These are phyloP conservation scores for Lactifluus piperatus DNA, from an alignment of 768 basidiomycete species.

Conservation along the genomic window DNA sequence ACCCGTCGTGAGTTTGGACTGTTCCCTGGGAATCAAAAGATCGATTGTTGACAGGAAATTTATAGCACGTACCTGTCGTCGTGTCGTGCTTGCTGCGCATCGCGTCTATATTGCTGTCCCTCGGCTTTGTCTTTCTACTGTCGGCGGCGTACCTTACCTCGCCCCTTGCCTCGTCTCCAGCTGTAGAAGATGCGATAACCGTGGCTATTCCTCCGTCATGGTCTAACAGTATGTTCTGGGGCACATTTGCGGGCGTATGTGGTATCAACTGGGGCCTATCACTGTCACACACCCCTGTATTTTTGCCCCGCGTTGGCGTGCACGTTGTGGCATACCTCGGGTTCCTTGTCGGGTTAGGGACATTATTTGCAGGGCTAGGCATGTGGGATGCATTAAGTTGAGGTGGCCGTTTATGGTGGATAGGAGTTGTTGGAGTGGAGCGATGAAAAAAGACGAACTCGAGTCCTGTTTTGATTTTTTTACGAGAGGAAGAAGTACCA, in stretches of 20 bases:
- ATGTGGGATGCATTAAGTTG: conserved; percentile 60
- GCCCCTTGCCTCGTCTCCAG: conserved; percentile 25
- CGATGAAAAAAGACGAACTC: neutral
- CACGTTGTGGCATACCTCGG: conserved; percentile 69
- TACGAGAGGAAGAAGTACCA: neutral
- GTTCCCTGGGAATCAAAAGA: neutral
- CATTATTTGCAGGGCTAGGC: conserved; percentile 64
- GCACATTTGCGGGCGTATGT: conserved; percentile 26
- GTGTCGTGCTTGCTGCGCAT: conserved; percentile 69
- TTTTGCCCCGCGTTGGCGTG: conserved; percentile 66
- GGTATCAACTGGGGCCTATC: conserved; percentile 42
- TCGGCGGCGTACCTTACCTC: conserved; percentile 55
- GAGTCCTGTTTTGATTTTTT: neutral
- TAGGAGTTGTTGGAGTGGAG: neutral
- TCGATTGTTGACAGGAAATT: neutral
- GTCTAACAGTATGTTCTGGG: conserved; percentile 23
- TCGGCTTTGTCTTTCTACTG: conserved; percentile 57
- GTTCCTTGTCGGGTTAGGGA: conserved; percentile 54
- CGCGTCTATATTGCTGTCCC: conserved; percentile 60
- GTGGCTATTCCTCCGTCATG: conserved; percentile 18
- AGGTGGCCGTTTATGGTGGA: neutral
- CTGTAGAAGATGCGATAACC: neutral
- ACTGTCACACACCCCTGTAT: conserved; percentile 54
- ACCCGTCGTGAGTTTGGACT: conserved; percentile 48
- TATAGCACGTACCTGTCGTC: conserved; percentile 68